Evolutionary conservation across 768 basidiomycete genomes (phyloP).

Genomic region (Suillus fuscotomentosus): DNA sequence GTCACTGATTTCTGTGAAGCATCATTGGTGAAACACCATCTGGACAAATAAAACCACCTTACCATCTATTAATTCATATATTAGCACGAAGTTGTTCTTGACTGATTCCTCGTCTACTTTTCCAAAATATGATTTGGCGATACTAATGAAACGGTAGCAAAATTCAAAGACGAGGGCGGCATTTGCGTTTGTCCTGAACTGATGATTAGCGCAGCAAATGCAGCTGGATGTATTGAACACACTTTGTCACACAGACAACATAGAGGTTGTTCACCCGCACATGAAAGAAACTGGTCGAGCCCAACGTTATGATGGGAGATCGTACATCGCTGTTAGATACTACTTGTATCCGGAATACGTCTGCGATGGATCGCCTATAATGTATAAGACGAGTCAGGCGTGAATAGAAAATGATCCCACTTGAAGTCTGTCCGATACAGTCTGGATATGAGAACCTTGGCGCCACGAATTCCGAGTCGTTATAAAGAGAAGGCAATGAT

Average conservation of each 20-base stretch:
- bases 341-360: constrained; percentile 98
- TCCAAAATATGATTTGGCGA: constrained; percentile 94
- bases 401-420: constrained; percentile 43
- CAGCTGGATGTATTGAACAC: constrained; percentile 21
- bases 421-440: constrained; percentile 97
- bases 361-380: constrained; percentile 88
- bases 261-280: constrained; percentile 95
- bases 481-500: constrained; percentile 6
- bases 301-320: constrained; percentile 95
- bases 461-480: background rate
- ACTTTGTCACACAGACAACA: constrained; percentile 96
- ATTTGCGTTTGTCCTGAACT: constrained; percentile 85
- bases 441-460: constrained; percentile 90
- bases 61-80: constrained; percentile 99
- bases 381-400: constrained; percentile 6
- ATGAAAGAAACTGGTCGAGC: constrained; percentile 99
- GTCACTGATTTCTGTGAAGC: constrained; percentile 85
- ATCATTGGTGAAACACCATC: background rate
- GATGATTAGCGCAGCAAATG: constrained; percentile 2
- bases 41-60: constrained; percentile 18
- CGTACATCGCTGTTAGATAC: constrained; percentile 96
- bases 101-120: constrained; percentile 97
- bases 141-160: constrained; percentile 93
- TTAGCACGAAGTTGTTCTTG: constrained; percentile 98
- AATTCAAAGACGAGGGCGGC: constrained; percentile 98